Conservation (phyloP, 2,329 filamentous ascomycete species). For the Penicillium sp. region DNA sequence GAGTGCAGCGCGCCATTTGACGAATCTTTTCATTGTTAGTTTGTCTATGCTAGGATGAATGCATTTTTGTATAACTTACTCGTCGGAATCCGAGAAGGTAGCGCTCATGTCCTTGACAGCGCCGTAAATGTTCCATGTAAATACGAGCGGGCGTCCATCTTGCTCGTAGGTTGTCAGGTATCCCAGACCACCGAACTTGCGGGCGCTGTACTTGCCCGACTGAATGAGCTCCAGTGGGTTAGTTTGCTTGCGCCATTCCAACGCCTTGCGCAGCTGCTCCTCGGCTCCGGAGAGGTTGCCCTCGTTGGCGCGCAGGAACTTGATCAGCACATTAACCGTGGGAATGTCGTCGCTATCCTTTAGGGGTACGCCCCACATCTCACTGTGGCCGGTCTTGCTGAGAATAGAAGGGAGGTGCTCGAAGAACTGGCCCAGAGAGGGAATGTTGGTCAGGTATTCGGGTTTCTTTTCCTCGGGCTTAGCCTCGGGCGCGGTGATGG, state of each 20-base stretch:
- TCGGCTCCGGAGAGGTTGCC: constrained; percentile 72
- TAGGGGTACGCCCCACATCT: constrained; percentile 86
- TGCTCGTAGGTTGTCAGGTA: constrained; percentile 73
- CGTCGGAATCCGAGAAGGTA: constrained; percentile 79
- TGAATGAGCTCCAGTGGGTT: constrained; percentile 68
- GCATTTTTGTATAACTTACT: constrained; percentile 54
- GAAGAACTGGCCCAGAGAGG: constrained; percentile 57
- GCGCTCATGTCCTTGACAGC: constrained; percentile 75
- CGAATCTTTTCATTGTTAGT: constrained; percentile 61
- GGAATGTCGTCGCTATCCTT: constrained; percentile 59
- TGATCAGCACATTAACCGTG: constrained; percentile 82
- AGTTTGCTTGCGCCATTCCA: constrained; percentile 79
- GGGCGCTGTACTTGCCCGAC: constrained; percentile 61
- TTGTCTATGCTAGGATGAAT: no score
- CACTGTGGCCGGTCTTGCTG: constrained; percentile 60
- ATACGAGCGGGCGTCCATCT: constrained; percentile 57
- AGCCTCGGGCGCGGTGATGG: constrained; percentile 11
- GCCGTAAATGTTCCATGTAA: constrained; percentile 94
- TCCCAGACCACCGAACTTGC: constrained; percentile 75
- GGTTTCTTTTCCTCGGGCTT: constrained; percentile 26
- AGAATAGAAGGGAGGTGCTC: constrained; percentile 60
- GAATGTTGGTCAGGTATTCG: constrained; percentile 38
- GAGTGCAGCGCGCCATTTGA: constrained; percentile 83
- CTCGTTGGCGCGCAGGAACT: constrained; percentile 89
- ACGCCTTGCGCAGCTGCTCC: constrained; percentile 73